Conservation (phyloP, 345 rosid species). For the Rhizophora apiculata region DNA sequence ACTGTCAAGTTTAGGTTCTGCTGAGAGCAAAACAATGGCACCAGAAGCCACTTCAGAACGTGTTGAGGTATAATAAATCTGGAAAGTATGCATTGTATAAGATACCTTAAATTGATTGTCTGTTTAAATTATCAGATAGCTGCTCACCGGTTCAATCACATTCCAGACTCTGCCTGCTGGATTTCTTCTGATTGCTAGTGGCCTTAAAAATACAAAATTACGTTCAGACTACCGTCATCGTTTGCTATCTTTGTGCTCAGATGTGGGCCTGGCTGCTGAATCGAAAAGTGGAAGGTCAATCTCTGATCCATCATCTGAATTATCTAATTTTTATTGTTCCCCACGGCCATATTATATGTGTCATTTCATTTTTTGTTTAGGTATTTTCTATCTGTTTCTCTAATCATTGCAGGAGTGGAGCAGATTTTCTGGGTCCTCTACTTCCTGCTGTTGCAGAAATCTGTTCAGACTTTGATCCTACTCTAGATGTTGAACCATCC, state of each 20-base stretch:
- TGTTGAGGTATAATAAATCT: slow-evolving; percentile 62
- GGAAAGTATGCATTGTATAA: slow-evolving; percentile 4
- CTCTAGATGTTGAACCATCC: slow-evolving; percentile 80
- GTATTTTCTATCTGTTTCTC: slow-evolving; percentile 14
- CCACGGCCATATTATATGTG: neutral
- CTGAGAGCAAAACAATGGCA: slow-evolving; percentile 81
- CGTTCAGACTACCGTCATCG: slow-evolving; percentile 94
- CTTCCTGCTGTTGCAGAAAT: slow-evolving; percentile 98
- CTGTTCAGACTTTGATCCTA: slow-evolving; percentile 94
- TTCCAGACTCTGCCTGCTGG: slow-evolving; percentile 99
- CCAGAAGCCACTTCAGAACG: slow-evolving; percentile 89
- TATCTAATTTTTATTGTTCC: slow-evolving; percentile 13
- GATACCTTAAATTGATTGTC: slow-evolving; percentile 17
- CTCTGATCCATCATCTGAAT: neutral
- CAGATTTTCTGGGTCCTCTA: slow-evolving; percentile 91
- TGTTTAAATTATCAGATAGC: slow-evolving; percentile 28
- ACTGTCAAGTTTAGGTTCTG: slow-evolving; percentile 73
- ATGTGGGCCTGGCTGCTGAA: slow-evolving; percentile 97
- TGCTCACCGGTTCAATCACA: slow-evolving; percentile 52
- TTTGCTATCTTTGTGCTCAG: slow-evolving; percentile 91
- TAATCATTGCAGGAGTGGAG: slow-evolving; percentile 79
- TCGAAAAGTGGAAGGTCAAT: slow-evolving; percentile 88
- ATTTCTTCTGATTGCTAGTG: slow-evolving; percentile 80
- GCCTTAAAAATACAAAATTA: slow-evolving; percentile 65
- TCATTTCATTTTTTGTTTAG: slow-evolving; percentile 14